Evolutionary conservation across 345 rosid species (phyloP), one percentile per base, ranked within the genome.

Genomic region (Microcos paniculata): DNA sequence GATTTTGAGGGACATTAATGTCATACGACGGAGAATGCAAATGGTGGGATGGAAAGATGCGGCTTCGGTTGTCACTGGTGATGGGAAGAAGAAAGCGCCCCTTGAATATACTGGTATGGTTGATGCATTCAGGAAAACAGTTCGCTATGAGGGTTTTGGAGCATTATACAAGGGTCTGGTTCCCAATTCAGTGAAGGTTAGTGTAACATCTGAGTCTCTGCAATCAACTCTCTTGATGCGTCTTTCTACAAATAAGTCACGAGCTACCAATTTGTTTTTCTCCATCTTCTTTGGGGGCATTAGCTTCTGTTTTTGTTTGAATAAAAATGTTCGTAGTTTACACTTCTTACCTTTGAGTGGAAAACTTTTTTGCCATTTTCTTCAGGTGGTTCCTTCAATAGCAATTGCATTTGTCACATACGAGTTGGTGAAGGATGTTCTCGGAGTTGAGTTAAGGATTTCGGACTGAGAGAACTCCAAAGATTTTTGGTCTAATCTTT

Each of bases 21-120:
- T 93, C 42, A 82, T 91, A 42, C 88, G 98, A 71, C 85, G 93
- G 53, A 90, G 98, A 85, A 93, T 91, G 97, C 93, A 91, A 81
- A 93, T 91, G 98, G 94, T 80, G 19, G 98, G 98, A 52, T 93
- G 98, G 98, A 91, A 88, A 85, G 88, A 86, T 72, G 97, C 97
- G 72, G 90, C 97, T 65, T 91, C 94, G 23, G 88, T 93, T 78
- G 80, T 93, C 33, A 86, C 86, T 23, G 98, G 97, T 18, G 94
- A 91, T 9, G 90, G 96, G 67, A 87, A 74, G 82, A 70, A 72
- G 74, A 90, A 83, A 85, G 85, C 79, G 19, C n/a, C 88, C 3
- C 77, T 87, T 14, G 89, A 91, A 74, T 93, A 91, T 72, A 80
- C 84, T 12, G 97, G 97, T 28, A 93, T 93, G 98, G 77, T 90